phyloP scores from a whole-genome alignment of 345 rosid genomes.

The Lepidium aucheri region DNA sequence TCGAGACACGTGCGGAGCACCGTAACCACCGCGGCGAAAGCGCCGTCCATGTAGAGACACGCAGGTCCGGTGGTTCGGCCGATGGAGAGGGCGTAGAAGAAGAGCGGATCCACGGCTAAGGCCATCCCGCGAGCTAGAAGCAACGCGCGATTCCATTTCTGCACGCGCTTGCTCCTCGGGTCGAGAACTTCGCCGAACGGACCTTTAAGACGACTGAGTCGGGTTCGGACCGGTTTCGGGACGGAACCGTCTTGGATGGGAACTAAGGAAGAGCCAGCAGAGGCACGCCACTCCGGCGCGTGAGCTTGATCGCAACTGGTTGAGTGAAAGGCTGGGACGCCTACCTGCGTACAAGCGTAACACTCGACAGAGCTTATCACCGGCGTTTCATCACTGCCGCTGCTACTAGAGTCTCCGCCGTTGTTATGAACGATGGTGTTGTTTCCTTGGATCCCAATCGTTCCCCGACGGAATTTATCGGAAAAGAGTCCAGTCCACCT shows the following conservation, averaged over 20 bases:
- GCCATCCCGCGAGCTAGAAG: slow-evolving; percentile 75
- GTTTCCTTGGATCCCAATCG: not conserved
- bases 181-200: slow-evolving; percentile 44
- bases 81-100: slow-evolving; percentile 67
- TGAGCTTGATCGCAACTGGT: slow-evolving; percentile 86
- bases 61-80: slow-evolving; percentile 48
- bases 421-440: not conserved
- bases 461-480: slow-evolving; percentile 8
- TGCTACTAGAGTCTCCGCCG: slow-evolving; percentile 1
- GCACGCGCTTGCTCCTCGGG: slow-evolving; percentile 67
- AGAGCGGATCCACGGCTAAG: slow-evolving; percentile 70
- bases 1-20: slow-evolving; percentile 68
- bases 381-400: slow-evolving; percentile 29
- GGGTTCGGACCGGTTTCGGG: not conserved
- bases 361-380: slow-evolving; percentile 56
- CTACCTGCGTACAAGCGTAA: slow-evolving; percentile 89
- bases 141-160: slow-evolving; percentile 63
- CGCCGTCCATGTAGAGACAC: slow-evolving; percentile 70
- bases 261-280: slow-evolving; percentile 83
- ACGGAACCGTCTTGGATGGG: slow-evolving; percentile 49
- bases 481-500: slow-evolving; percentile 33
- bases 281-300: slow-evolving; percentile 94
- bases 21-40: slow-evolving; percentile 56
- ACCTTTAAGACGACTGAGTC: slow-evolving; percentile 19
- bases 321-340: slow-evolving; percentile 88